These are phyloP conservation scores for Quercus rubra DNA, from an alignment of 306 rosid species.

Conservation along the genomic window DNA sequence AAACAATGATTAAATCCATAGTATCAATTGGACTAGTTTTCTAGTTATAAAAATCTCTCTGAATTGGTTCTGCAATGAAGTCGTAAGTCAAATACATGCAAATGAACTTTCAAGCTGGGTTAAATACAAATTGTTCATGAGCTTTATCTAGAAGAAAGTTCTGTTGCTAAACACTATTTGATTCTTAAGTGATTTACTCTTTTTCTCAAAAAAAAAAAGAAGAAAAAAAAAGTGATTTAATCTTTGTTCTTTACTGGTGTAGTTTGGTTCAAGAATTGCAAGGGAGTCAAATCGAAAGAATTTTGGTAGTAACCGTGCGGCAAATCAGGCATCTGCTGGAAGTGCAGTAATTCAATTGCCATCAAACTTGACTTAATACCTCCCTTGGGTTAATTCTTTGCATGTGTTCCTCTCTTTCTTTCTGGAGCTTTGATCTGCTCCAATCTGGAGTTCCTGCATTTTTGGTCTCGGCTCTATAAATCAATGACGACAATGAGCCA, in stretches of 20 bases:
- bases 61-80: background rate
- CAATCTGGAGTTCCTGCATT: background rate
- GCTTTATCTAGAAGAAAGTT: background rate
- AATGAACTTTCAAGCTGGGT: background rate
- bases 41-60: background rate
- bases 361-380: constrained; percentile 26
- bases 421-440: background rate
- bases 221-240: too few relatives aligned
- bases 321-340: constrained; percentile 91
- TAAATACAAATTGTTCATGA: background rate
- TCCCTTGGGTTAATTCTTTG: background rate
- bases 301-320: too few relatives aligned
- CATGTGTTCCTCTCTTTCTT: background rate
- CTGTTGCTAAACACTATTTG: background rate
- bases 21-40: background rate
- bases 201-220: too few relatives aligned
- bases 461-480: background rate
- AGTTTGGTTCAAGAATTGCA: too few relatives aligned
- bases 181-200: constrained; percentile 12
- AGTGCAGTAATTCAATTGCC: constrained; percentile 57
- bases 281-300: too few relatives aligned
- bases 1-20: too few relatives aligned
- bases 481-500: background rate
- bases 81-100: background rate
- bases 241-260: constrained; percentile 25